Evolutionary conservation across 176 grass and related monocot genomes (phyloP).

Genomic region (Phoenix roebelenii): DNA sequence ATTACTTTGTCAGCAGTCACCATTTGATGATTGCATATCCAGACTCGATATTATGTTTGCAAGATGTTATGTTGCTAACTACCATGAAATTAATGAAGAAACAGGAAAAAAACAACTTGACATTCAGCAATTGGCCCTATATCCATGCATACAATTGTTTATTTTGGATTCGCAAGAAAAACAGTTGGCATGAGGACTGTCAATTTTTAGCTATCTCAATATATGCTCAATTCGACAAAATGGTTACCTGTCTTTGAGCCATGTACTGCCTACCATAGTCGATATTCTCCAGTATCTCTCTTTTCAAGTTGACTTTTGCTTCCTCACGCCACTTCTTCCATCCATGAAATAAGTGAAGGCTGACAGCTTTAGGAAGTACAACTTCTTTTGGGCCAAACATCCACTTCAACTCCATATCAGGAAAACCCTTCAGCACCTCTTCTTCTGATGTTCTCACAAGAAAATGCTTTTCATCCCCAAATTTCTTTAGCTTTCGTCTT

Average conservation of each 20-base stretch:
- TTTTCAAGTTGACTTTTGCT: conserved; percentile 29
- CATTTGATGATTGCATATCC: too few species aligned
- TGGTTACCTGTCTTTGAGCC: conserved; percentile 20
- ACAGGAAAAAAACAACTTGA: too few species aligned
- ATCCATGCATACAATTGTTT: not conserved
- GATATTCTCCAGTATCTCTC: conserved; percentile 15
- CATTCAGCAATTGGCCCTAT: too few species aligned
- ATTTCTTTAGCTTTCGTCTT: conserved; percentile 21
- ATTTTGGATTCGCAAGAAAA: too few species aligned
- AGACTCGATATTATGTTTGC: too few species aligned
- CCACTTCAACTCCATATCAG: conserved; percentile 27
- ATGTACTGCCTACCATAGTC: conserved; percentile 21
- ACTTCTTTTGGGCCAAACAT: conserved; percentile 29
- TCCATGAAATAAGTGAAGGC: conserved; percentile 19
- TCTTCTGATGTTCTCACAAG: conserved; percentile 22
- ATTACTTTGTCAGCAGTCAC: too few species aligned
- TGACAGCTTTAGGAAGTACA: conserved; percentile 18
- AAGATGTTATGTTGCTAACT: too few species aligned
- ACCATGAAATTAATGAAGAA: too few species aligned
- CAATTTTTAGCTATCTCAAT: too few species aligned
- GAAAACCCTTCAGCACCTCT: conserved; percentile 29
- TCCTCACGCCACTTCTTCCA: conserved; percentile 32
- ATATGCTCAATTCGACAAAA: too few species aligned
- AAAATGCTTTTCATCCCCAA: conserved; percentile 21
- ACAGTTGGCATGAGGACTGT: too few species aligned